Conservation (phyloP, 352 stramenopile genomes). For the Phytophthora chlamydospora region DNA sequence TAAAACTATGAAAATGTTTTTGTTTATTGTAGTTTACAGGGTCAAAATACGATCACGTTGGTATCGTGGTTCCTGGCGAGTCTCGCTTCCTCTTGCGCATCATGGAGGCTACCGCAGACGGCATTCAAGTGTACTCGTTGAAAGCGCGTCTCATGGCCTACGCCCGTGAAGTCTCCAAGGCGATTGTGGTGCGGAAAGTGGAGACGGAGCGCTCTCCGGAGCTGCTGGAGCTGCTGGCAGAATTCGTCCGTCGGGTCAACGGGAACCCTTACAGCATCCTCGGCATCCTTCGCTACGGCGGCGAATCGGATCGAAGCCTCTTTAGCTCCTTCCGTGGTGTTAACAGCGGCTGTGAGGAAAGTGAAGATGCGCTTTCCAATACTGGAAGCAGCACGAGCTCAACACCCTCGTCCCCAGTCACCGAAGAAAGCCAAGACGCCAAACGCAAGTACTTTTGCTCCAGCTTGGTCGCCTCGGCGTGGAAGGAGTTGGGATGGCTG, state of each 20-base stretch:
- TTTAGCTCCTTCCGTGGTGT: constrained; percentile 14
- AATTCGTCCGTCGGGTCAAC: constrained; percentile 74
- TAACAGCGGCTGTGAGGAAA: constrained; percentile 14
- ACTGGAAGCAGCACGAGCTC: constrained; percentile 32
- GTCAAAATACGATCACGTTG: constrained; percentile 82
- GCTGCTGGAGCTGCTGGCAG: constrained; percentile 43
- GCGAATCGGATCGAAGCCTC: constrained; percentile 53
- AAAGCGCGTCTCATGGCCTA: constrained; percentile 84
- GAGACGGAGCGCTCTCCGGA: constrained; percentile 46
- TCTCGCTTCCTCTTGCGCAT: constrained; percentile 70
- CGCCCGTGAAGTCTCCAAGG: constrained; percentile 78
- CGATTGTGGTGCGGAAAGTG: constrained; percentile 77
- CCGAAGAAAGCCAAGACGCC: constrained; percentile 12
- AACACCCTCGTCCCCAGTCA: constrained; percentile 18
- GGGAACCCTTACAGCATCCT: constrained; percentile 88
- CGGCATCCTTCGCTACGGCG: constrained; percentile 62
- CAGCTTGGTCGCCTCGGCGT: constrained; percentile 74
- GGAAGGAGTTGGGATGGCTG: constrained; percentile 83
- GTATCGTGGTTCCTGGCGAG: constrained; percentile 74
- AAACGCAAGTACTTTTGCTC: constrained; percentile 90
- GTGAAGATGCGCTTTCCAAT: constrained; percentile 17
- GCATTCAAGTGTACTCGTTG: constrained; percentile 81
- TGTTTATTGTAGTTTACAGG: constrained; percentile 60
- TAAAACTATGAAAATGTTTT: neutral
- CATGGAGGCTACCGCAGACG: constrained; percentile 80